phyloP scores from a whole-genome alignment of 179 eudicot species.

The Silene noctiflora region DNA sequence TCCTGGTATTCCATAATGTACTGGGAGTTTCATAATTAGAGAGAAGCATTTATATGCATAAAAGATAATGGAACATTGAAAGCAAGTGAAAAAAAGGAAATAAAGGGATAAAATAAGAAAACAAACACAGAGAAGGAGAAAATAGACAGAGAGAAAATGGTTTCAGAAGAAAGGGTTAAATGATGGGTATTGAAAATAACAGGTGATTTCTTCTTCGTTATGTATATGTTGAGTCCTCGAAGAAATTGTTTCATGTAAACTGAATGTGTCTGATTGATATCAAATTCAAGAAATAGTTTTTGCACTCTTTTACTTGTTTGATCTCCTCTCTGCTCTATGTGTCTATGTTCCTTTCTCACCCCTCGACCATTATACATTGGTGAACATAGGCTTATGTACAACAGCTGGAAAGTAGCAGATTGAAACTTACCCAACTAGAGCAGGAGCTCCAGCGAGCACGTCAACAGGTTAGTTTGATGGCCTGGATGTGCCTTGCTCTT shows the following conservation, averaged over 20 bases:
- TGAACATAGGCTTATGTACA: constrained; percentile 81
- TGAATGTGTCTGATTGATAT: background rate
- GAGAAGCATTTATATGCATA: background rate
- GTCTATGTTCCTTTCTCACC: background rate
- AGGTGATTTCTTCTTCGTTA: background rate
- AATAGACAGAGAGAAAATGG: background rate
- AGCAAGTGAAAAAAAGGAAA: background rate
- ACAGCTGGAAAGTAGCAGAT: constrained; percentile 89
- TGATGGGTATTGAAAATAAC: background rate
- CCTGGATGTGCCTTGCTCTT: background rate
- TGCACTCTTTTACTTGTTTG: background rate
- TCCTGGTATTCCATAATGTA: background rate
- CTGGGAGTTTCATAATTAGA: background rate
- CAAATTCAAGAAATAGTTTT: background rate
- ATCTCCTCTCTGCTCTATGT: constrained; percentile 1
- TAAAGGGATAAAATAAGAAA: background rate
- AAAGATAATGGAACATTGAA: background rate
- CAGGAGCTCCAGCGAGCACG: constrained; percentile 98
- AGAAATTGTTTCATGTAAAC: background rate
- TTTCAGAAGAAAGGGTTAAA: background rate
- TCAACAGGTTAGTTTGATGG: constrained; percentile 66
- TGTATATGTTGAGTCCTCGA: background rate
- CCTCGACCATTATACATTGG: background rate
- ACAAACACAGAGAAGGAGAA: background rate
- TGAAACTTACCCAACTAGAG: constrained; percentile 92